Percentiles rank a stretch among this genome's conserved stretches.
Evolutionary conservation across 176 grass and related monocot species (phyloP).

Genomic region (Thinopyrum elongatum): DNA sequence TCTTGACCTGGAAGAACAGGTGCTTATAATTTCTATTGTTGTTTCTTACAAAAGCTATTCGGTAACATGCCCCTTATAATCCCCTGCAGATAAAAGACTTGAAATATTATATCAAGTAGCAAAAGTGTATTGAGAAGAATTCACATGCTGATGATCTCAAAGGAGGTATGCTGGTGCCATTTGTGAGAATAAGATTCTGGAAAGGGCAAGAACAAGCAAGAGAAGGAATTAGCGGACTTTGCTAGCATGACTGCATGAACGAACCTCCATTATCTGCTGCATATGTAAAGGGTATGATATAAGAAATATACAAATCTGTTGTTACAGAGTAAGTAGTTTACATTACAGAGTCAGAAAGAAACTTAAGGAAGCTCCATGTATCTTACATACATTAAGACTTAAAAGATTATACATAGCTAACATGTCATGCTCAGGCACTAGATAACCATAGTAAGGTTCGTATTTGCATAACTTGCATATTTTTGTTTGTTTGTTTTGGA

Average conservation of each 20-base stretch:
- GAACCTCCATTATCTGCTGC: background rate
- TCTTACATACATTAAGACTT: no score
- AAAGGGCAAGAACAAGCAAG: slow-evolving; percentile 62
- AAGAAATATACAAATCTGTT: no score
- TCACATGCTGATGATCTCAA: slow-evolving; percentile 51
- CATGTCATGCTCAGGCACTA: no score
- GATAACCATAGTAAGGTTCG: no score
- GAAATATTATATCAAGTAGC: slow-evolving; percentile 69
- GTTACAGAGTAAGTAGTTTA: no score
- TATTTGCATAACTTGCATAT: no score
- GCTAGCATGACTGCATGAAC: background rate
- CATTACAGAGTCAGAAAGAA: no score
- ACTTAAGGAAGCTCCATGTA: no score
- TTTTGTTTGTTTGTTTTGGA: no score
- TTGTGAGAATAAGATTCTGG: slow-evolving; percentile 37
- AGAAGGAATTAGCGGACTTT: slow-evolving; percentile 46
- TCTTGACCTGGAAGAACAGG: slow-evolving; percentile 82
- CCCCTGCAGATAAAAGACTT: slow-evolving; percentile 76
- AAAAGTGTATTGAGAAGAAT: slow-evolving; percentile 62
- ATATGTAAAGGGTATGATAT: no score
- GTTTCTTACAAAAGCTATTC: background rate
- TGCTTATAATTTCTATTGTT: slow-evolving; percentile 24
- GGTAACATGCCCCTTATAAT: background rate
- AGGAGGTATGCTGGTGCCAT: slow-evolving; percentile 63
- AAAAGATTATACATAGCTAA: no score